Percentiles rank a stretch among this genome's conserved stretches.
Evolutionary conservation across 2,329 filamentous ascomycete species (phyloP).

Genomic region (Zymoseptoria pseudotritici): DNA sequence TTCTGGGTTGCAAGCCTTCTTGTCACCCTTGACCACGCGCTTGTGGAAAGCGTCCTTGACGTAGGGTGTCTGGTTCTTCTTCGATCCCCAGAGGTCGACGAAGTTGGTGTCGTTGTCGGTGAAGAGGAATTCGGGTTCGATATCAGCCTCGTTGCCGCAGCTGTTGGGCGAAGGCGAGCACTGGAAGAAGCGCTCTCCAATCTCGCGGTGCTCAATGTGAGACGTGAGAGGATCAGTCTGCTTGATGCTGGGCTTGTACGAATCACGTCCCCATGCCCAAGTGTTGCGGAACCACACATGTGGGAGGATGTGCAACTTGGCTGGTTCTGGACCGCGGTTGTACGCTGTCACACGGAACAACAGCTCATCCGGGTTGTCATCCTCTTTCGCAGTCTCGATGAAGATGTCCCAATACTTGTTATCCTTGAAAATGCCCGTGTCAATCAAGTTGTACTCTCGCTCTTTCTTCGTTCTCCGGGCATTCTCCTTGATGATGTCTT

Average conservation of each 20-base stretch:
- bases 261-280: conserved; percentile 88
- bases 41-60: conserved; percentile 95
- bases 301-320: conserved; percentile 85
- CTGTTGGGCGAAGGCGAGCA: conserved; percentile 85
- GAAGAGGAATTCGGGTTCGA: conserved; percentile 78
- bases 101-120: conserved; percentile 95
- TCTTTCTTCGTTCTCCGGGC: conserved; percentile 67
- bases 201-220: conserved; percentile 68
- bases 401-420: conserved; percentile 94
- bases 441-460: conserved; percentile 82
- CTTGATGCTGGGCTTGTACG: conserved; percentile 73
- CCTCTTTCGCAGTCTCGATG: conserved; percentile 92
- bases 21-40: conserved; percentile 74
- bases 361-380: conserved; percentile 83
- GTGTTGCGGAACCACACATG: conserved; percentile 98
- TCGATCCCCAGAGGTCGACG: conserved; percentile 63
- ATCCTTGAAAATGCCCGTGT: conserved; percentile 82
- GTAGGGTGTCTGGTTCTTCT: conserved; percentile 67
- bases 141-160: conserved; percentile 69
- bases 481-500: conserved; percentile 80
- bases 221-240: conserved; percentile 59
- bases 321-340: conserved; percentile 86
- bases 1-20: conserved; percentile 72
- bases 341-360: conserved; percentile 92
- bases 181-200: conserved; percentile 77